A percentile compares a stretch with the other conserved stretches of the same genome.
Conservation (phyloP, 331 rosid genomes). For the Rhamnella rubrinervis region DNA sequence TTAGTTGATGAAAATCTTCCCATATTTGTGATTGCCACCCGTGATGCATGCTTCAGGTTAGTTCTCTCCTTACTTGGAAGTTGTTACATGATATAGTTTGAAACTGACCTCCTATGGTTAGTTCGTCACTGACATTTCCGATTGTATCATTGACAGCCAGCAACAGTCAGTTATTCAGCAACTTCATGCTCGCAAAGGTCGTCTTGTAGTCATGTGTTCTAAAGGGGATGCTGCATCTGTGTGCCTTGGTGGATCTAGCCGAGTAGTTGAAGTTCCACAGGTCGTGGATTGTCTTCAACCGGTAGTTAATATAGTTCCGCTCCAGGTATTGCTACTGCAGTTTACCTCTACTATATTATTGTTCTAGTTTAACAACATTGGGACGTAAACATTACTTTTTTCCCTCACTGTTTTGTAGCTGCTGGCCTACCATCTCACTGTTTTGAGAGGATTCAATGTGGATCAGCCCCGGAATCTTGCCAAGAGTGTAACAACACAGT, state of each 20-base stretch:
- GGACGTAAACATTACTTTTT: conserved; percentile 1
- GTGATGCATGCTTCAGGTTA: conserved; percentile 95
- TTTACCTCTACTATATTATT: neutral
- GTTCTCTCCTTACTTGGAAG: conserved; percentile 22
- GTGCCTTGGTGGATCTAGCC: conserved; percentile 58
- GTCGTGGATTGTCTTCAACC: conserved; percentile 99
- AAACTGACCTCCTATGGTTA: conserved; percentile 13
- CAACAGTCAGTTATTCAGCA: conserved; percentile 99
- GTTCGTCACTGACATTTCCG: conserved; percentile 27
- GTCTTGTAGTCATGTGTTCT: conserved; percentile 88
- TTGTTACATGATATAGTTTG: neutral
- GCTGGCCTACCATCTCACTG: conserved; percentile 97
- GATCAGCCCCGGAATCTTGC: conserved; percentile 99
- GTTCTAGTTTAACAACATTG: neutral
- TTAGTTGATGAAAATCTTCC: conserved; percentile 96
- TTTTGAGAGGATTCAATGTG: conserved; percentile 85
- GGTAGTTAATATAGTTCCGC: conserved; percentile 85
- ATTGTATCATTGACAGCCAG: conserved; percentile 58
- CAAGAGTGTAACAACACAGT: conserved; percentile 91
- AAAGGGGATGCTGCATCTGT: conserved; percentile 81
- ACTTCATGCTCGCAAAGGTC: conserved; percentile 98
- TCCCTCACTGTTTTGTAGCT: conserved; percentile 50
- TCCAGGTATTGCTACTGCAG: conserved; percentile 55
- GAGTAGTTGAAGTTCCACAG: conserved; percentile 86
- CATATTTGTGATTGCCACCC: conserved; percentile 83